Evolutionary conservation across 2,329 filamentous ascomycete species (phyloP), one percentile per base, ranked within the genome.

Genomic region (Alternaria sp.): DNA sequence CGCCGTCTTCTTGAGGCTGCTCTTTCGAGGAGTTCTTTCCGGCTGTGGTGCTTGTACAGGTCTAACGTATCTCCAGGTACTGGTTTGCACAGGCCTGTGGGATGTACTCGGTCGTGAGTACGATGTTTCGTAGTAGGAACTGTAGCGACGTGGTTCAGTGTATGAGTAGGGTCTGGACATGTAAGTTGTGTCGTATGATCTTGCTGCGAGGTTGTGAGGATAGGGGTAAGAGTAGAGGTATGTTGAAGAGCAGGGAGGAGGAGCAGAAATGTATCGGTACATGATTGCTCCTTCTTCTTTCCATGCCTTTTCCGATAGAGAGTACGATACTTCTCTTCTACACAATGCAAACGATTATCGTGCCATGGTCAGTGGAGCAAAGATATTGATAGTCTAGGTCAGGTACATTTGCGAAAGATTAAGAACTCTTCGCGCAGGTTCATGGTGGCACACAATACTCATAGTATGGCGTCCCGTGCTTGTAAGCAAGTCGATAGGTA

Each of bases 381-480:
- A n/a, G 7, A 12, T 30, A n/a, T 38, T 7, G 10, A n/a, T 30
- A 8, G 25, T 43, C 18, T 51, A 58, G n/a, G 54, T 54, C 16
- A 44, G n/a, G 20, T 27, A 43, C 14, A 34, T 52, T 48, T 48
- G 34, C 30, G 46, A 14, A 28, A 54, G 30, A 14, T 18, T 41
- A 28, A 34, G 16, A 43, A 12, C 34, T 49, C 25, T 25, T 36
- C n/a, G 20, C 4, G 18, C 44, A 32, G 12, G 18, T n/a, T 49
- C n/a, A 43, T 36, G 57, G 48, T 65, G 43, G 20, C 46, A 65
- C 62, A 61, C 50, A 18, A 41, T 55, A 45, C 32, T 45, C 51
- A 55, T 22, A 40, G 14, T 40, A 32, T 36, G 27, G 43, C 18
- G 45, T 38, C 22, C 18, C 12, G 53, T 63, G 16, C 43, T 40